Evolutionary conservation across 805 yeast genomes (phyloP), one percentile per base, ranked within the genome.

Genomic region (Suhomyces vadensis): DNA sequence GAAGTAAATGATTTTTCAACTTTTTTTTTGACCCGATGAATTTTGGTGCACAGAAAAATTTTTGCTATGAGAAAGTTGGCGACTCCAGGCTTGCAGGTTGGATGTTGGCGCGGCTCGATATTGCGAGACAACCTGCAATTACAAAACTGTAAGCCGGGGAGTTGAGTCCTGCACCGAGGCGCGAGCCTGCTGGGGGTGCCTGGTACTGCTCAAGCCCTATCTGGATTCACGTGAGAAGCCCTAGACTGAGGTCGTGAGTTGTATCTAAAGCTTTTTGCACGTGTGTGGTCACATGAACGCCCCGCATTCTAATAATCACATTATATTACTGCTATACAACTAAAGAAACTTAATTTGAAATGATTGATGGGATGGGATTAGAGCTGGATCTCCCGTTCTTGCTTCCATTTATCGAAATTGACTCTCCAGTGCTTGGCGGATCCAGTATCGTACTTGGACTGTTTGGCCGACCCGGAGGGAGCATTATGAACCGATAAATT

Each of bases 341-440:
- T n/a, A n/a, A n/a, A n/a, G n/a, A n/a, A n/a, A 9, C 29, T 25
- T 8, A 25, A 13, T 25, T 4, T 5, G 27, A 11, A 23, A 9
- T 25, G 5, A n/a, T n/a, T 24, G 11, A 11, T 24, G n/a, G n/a
- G n/a, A n/a, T n/a, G n/a, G n/a, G n/a, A n/a, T 52, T 44, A 76
- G 37, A 79, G 57, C 41, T 58, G 70, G 35, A 85, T 73, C 52
- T 85, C 92, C 31, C 67, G 60, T 57, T 85, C 94, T 9, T 66
- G 61, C 44, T 74, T 74, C 79, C 85, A 82, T 45, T 73, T 73
- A 25, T 67, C 65, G 43, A 76, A 69, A 47, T 67, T 68, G 52
- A 83, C 78, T 69, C 91, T 79, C 95, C 95, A 87, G 63, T 87
- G 95, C 33, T 73, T 66, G 11, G 78, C 60, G 2, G 68, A 65